phyloP scores from a whole-genome alignment of 2,329 filamentous ascomycete genomes.

The Aspergillus hiratsukae region DNA sequence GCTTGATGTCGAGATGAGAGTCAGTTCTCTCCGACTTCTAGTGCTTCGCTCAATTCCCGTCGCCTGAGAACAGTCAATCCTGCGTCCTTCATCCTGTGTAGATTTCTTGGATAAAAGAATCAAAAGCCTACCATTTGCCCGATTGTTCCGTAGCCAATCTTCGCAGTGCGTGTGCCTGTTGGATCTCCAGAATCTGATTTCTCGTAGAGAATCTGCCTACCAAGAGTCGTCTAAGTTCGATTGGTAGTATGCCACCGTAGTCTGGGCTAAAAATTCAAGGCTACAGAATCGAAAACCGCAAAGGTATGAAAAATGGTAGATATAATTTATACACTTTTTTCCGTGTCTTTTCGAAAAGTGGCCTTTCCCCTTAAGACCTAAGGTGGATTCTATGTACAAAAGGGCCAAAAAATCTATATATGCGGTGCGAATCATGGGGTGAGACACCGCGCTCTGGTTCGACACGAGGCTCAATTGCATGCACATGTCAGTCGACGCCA shows the following conservation, averaged over 20 bases:
- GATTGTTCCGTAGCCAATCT: no score
- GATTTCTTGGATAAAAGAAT: background rate
- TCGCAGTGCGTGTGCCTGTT: no score
- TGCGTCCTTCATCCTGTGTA: background rate
- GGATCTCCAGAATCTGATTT: background rate
- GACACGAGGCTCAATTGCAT: background rate
- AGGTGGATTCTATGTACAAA: background rate
- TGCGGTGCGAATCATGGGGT: background rate
- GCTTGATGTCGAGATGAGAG: conserved; percentile 1
- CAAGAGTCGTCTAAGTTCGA: no score
- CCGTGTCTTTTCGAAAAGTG: background rate
- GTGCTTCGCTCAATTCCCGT: background rate
- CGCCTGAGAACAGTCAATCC: background rate
- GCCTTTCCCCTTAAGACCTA: background rate
- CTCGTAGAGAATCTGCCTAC: background rate
- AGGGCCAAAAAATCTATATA: background rate
- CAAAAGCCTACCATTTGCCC: background rate
- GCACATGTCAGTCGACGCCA: background rate
- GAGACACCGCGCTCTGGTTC: background rate
- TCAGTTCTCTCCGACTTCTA: conserved; percentile 3
- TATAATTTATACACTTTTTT: background rate
- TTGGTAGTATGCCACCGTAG: background rate
- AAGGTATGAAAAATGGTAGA: background rate
- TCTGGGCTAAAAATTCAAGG: no score
- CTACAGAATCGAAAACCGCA: background rate